Evolutionary conservation across 2,329 filamentous ascomycete genomes (phyloP).

Genomic region (Diplocarpon rosae): DNA sequence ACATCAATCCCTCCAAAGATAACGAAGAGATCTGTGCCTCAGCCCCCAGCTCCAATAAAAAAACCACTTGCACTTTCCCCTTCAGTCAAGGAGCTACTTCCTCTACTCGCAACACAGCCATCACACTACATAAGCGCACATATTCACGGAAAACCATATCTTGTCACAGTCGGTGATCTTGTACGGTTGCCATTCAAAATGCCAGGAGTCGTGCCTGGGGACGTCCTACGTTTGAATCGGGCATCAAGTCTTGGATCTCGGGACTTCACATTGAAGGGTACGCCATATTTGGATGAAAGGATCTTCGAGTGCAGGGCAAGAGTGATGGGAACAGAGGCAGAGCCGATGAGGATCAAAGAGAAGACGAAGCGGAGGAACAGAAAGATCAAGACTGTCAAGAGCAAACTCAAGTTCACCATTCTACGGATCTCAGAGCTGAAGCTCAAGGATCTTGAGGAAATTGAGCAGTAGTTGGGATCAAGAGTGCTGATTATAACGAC

Average conservation of each 20-base stretch:
- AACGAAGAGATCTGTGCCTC: constrained; percentile 14
- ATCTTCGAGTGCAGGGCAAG: constrained; percentile 78
- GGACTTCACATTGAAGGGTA: constrained; percentile 79
- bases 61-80: constrained; percentile 34
- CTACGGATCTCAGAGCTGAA: constrained; percentile 72
- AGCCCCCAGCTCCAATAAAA: constrained; percentile 14
- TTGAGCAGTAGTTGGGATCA: constrained; percentile 22
- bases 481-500: too few relatives aligned
- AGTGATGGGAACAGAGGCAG: constrained; percentile 74
- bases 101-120: constrained; percentile 61
- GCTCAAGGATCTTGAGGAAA: constrained; percentile 32
- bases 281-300: constrained; percentile 71
- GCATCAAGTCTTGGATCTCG: constrained; percentile 73
- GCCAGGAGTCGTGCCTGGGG: constrained; percentile 65
- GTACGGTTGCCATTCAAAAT: constrained; percentile 72
- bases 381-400: constrained; percentile 64
- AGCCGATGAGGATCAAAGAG: constrained; percentile 65
- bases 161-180: constrained; percentile 64
- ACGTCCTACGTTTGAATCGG: constrained; percentile 78
- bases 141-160: constrained; percentile 70
- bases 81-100: constrained; percentile 52
- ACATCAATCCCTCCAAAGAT: neutral
- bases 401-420: constrained; percentile 85
- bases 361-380: constrained; percentile 74
- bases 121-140: constrained; percentile 70